phyloP scores from a whole-genome alignment of 805 yeast species.

The Wickerhamiella galacta region DNA sequence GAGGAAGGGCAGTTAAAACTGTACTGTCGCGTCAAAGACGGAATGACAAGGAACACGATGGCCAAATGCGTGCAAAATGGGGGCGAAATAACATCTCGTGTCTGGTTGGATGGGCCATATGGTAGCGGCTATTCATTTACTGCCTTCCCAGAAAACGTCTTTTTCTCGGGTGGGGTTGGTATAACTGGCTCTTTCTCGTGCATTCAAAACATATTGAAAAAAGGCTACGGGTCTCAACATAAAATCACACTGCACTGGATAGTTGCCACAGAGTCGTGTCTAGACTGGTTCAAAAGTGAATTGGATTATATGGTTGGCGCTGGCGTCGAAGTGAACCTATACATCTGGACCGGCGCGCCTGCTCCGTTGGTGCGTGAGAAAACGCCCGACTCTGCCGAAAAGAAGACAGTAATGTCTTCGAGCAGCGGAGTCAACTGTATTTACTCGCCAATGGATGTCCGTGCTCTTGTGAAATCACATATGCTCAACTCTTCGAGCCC shows the following conservation, averaged over 20 bases:
- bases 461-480: slow-evolving; percentile 24
- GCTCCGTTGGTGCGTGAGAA: neutral
- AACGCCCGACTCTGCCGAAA: neutral
- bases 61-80: slow-evolving; percentile 19
- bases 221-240: slow-evolving; percentile 6
- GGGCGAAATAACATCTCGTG: slow-evolving; percentile 16
- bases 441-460: slow-evolving; percentile 24
- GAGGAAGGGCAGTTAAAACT: slow-evolving; percentile 12
- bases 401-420: neutral
- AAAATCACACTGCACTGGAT: slow-evolving; percentile 43
- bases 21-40: slow-evolving; percentile 27
- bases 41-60: slow-evolving; percentile 28
- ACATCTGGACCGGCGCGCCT: neutral
- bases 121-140: slow-evolving; percentile 28
- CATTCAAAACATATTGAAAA: slow-evolving; percentile 21
- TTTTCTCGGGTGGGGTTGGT: slow-evolving; percentile 45
- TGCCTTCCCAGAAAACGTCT: slow-evolving; percentile 25
- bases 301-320: slow-evolving; percentile 18
- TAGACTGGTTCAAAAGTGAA: slow-evolving; percentile 34
- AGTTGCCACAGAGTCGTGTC: slow-evolving; percentile 34
- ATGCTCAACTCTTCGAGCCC: slow-evolving; percentile 26
- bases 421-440: neutral
- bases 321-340: neutral
- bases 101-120: slow-evolving; percentile 47
- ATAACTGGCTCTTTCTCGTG: slow-evolving; percentile 36